Evolutionary conservation across 2,329 filamentous ascomycete genomes (phyloP).

Genomic region (Microcyclospora tardicrescens): DNA sequence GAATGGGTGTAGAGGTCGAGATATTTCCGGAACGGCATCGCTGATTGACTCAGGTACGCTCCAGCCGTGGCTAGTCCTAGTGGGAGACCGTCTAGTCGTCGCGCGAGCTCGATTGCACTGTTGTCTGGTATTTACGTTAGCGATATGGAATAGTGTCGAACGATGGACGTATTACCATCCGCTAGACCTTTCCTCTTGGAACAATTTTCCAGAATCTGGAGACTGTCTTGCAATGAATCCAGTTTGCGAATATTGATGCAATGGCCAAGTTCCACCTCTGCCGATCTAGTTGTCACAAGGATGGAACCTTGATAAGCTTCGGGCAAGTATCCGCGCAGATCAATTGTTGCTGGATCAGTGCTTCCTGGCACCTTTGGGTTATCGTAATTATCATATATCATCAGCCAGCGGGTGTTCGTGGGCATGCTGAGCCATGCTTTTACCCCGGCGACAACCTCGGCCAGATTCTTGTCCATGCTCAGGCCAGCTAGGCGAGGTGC

Average conservation of each 20-base stretch:
- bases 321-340: constrained; percentile 24
- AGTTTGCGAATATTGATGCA: constrained; percentile 24
- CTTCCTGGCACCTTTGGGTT: constrained; percentile 20
- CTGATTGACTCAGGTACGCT: neutral
- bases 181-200: constrained; percentile 14
- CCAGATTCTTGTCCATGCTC: constrained; percentile 13
- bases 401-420: constrained; percentile 27
- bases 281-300: constrained; percentile 29
- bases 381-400: constrained; percentile 33
- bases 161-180: constrained; percentile 13
- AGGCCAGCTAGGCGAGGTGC: constrained; percentile 13
- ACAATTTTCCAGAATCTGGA: constrained; percentile 21
- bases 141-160: neutral
- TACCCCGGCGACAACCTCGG: constrained; percentile 21
- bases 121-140: neutral
- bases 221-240: constrained; percentile 16
- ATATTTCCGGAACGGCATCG: neutral
- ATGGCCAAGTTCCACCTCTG: constrained; percentile 21
- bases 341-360: constrained; percentile 11
- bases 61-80: neutral
- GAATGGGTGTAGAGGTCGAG: neutral
- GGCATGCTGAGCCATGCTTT: constrained; percentile 26
- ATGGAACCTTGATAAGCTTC: constrained; percentile 28
- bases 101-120: neutral
- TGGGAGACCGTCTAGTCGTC: neutral